phyloP scores from a whole-genome alignment of 2,329 filamentous ascomycete genomes.

The Pseudopyrenochaeta lycopersici region DNA sequence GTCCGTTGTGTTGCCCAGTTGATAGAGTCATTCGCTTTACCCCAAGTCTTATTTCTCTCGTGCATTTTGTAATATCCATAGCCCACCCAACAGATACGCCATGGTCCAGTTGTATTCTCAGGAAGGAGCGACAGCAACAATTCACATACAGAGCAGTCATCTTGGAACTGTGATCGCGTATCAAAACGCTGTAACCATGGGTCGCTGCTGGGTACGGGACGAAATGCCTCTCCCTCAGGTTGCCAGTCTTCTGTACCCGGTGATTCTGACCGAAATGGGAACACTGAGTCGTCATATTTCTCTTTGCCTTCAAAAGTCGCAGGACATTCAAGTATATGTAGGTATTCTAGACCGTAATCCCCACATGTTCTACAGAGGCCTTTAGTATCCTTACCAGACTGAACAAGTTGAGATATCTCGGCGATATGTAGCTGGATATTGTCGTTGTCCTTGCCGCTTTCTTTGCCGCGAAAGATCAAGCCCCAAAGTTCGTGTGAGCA shows the following conservation, averaged over 20 bases:
- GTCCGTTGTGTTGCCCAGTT: not conserved
- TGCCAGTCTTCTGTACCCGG: not conserved
- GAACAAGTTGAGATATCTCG: not conserved
- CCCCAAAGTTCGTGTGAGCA: not conserved
- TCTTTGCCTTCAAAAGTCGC: not conserved
- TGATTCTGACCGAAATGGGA: not conserved
- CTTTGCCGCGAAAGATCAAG: not conserved
- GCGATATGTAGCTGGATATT: not conserved
- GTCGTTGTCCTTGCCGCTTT: not conserved
- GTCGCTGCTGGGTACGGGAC: not conserved
- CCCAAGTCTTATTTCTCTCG: not conserved
- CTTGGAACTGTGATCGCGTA: not conserved
- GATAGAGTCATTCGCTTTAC: not conserved
- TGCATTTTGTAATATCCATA: not conserved
- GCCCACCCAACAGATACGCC: not conserved
- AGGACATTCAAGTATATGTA: not conserved
- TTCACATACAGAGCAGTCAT: not conserved
- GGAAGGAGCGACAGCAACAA: not conserved
- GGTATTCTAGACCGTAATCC: not conserved
- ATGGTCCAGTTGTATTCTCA: not conserved
- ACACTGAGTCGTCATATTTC: not conserved
- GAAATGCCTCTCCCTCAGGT: not conserved
- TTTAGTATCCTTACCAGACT: not conserved
- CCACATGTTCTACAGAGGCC: not conserved
- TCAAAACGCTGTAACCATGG: not conserved